Evolutionary conservation across 2,329 filamentous ascomycete species (phyloP), one percentile per base, ranked within the genome.

Genomic region (Aspergillus udagawae): DNA sequence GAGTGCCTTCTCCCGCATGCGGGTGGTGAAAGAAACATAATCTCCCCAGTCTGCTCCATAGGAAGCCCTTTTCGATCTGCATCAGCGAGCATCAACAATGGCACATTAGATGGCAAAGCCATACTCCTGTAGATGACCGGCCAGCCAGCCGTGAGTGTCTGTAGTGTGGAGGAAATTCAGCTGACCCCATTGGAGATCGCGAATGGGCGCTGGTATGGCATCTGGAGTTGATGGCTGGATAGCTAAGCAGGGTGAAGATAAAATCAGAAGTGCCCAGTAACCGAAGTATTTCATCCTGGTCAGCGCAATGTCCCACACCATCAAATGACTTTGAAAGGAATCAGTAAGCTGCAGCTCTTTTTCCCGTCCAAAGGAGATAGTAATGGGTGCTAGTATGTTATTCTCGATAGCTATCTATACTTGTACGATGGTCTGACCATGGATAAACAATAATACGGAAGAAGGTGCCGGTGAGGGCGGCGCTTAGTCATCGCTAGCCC

Each of bases 1-100:
- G 68, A 97, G 90, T 55, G 92, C 91, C 69, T 85, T 87, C 63
- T 86, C 82, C 55, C 85, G 88, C 81, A 99, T 85, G 70, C 93
- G 91, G 38, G 88, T 81, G 35, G 92, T 86, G 70, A 99, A 97
- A 6, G 93, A 97, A 67, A 97, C 83, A 75, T 97, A 99, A 76
- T 99, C 94, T 57, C 94, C 94, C 92, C 94, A 97, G 74, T 99
- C 94, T 49, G 91, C 93, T 6, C 91, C 92, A 75, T 95, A 99
- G 59, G 94, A 93, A 2, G 91, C 82, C 77, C 89, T 91, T 60
- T 45, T 54, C 54, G 66, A 51, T 49, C 38, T 29, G n/a, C 29
- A 53, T 45, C 23, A 48, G 7, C 25, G 7, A 51, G n/a, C 17
- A 49, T 28, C 29, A 47, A 23, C 21, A 47, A 47, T 23, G 44